Base-by-base conservation (phyloP, 2,329 filamentous ascomycete genomes). In the Fusarium sp. region DNA sequence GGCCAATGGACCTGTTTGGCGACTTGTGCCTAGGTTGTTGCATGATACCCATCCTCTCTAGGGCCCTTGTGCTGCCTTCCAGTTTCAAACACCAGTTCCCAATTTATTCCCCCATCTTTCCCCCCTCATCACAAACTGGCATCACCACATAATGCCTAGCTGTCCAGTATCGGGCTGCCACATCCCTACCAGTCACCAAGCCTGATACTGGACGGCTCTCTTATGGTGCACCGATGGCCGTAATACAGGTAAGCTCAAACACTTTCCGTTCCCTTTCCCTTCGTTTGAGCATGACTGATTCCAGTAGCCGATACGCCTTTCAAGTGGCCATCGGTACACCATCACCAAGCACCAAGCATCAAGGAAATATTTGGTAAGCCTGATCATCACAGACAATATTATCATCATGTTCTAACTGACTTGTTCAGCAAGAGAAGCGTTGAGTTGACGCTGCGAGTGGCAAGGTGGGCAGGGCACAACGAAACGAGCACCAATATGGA, bases 301-400 rank as follows among this genome's bases (percentile, higher is more conserved):
- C 14, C 20, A 53, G 37, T n/a, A 49, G 19, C 22, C 13, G 10
- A 40, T 17, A 13, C 14, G n/a, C 9, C 3, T n/a, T 41, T 5
- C 8, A 13, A 14, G 11, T 28, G 45, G 52, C 17, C 39, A 32
- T 51, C 33, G 17, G 33, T 51, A 45, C 33, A 43, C 33, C 33
- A 2, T 3, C 19, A n/a, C 47, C n/a, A 26, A 15, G 24, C 28
- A 24, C 24, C 24, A 24, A 22, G 13, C 26, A 24, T 7, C n/a
- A n/a, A 37, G 33, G 17, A 37, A 37, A n/a, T 46, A 46, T 9
- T 39, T 28, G 41, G 59, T 58, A 24, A 47, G 59, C 52, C 37
- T 24, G 19, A 7, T 8, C 5, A 13, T 15, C 14, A 11, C 14
- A 7, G 7, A 7, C 14, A 15, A 8, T 47, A 22, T 9, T 26